phyloP scores from a whole-genome alignment of 225 moss, liverwort and hornwort genomes.

The Marchantia paleacea region DNA sequence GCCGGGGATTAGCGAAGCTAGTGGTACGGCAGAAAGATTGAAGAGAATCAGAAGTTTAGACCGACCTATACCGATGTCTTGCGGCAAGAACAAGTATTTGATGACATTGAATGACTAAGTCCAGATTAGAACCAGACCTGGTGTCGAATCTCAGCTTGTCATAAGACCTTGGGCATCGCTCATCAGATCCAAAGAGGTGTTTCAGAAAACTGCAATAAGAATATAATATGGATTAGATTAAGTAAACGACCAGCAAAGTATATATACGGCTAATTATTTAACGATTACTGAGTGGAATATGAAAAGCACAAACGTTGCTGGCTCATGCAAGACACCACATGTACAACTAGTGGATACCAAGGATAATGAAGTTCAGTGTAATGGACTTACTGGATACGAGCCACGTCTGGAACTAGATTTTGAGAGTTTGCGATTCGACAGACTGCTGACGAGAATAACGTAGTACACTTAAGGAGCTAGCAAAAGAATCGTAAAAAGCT shows the following conservation, averaged over 20 bases:
- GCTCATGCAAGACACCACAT: too few relatives aligned
- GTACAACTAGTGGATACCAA: too few relatives aligned
- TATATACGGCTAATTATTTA: not conserved
- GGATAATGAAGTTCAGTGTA: too few relatives aligned
- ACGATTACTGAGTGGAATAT: too few relatives aligned
- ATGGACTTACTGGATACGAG: too few relatives aligned
- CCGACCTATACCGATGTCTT: not conserved
- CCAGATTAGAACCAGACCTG: slow-evolving; percentile 8
- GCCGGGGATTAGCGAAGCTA: too few relatives aligned
- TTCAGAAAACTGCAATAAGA: slow-evolving; percentile 34
- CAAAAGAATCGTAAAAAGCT: too few relatives aligned
- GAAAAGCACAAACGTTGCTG: too few relatives aligned
- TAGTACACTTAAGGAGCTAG: too few relatives aligned
- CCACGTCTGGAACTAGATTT: too few relatives aligned
- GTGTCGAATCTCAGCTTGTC: slow-evolving; percentile 42
- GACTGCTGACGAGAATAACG: too few relatives aligned
- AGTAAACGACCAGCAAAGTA: not conserved
- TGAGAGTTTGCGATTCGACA: too few relatives aligned
- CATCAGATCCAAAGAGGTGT: slow-evolving; percentile 27
- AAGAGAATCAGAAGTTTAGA: not conserved
- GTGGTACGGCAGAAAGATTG: not conserved
- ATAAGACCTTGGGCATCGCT: slow-evolving; percentile 42
- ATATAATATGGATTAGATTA: not conserved
- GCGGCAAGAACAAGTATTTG: not conserved
- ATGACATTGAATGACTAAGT: not conserved